These are phyloP conservation scores for Solanum peruvianum DNA, from an alignment of 257 asterid species.

Conservation along the genomic window DNA sequence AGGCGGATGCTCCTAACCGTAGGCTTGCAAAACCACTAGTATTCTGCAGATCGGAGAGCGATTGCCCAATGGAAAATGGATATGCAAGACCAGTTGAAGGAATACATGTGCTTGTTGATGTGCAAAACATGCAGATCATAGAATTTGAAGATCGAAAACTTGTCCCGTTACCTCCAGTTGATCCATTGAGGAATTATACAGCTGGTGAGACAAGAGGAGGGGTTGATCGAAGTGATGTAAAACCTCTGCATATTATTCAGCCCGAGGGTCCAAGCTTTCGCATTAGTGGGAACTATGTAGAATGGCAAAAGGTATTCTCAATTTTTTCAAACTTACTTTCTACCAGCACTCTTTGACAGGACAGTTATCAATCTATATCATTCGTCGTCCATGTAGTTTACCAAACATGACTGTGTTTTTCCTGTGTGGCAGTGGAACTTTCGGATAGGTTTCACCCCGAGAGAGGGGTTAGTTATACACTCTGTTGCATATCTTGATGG, in stretches of 20 bases:
- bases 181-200: slow-evolving; percentile 88
- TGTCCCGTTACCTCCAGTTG: slow-evolving; percentile 93
- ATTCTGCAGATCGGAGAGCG: slow-evolving; percentile 93
- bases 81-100: slow-evolving; percentile 99
- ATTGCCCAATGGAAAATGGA: slow-evolving; percentile 95
- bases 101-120: slow-evolving; percentile 80
- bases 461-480: slow-evolving; percentile 94
- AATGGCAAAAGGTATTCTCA: slow-evolving; percentile 86
- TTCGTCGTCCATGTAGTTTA: not conserved
- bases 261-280: slow-evolving; percentile 99
- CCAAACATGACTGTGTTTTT: not conserved
- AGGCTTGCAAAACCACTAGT: slow-evolving; percentile 94
- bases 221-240: slow-evolving; percentile 90
- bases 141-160: slow-evolving; percentile 94
- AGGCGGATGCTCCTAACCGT: slow-evolving; percentile 84
- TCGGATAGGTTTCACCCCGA: slow-evolving; percentile 88
- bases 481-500: slow-evolving; percentile 98
- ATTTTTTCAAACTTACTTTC: not conserved
- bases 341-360: not conserved
- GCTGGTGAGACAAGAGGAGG: slow-evolving; percentile 95
- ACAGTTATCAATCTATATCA: not conserved
- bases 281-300: slow-evolving; percentile 62
- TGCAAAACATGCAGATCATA: slow-evolving; percentile 86
- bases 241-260: slow-evolving; percentile 75
- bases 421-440: slow-evolving; percentile 74